Percentiles rank a stretch among this genome's conserved stretches.
Evolutionary conservation across 331 rosid genomes (phyloP).

Genomic region (Arachis monticola): DNA sequence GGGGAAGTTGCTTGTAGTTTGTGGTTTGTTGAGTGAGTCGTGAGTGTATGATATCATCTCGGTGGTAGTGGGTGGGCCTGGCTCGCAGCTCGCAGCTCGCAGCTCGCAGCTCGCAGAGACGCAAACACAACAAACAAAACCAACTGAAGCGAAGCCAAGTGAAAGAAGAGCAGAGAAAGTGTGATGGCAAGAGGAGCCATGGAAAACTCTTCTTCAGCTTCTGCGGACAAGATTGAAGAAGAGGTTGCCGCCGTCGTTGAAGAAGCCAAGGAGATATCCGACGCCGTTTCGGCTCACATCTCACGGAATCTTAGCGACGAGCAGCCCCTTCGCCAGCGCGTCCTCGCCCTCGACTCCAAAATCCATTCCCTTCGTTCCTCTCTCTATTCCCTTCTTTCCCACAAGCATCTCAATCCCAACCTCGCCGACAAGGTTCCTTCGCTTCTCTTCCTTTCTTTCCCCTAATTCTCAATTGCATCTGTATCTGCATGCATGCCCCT

Average conservation of each 20-base stretch:
- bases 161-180: not conserved
- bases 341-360: constrained; percentile 61
- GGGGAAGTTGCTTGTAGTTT: not conserved
- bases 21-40: not conserved
- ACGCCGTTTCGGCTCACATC: constrained; percentile 59
- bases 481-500: too few species aligned
- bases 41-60: not conserved
- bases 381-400: constrained; percentile 58
- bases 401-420: constrained; percentile 56
- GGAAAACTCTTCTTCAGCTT: constrained; percentile 36
- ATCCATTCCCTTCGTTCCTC: constrained; percentile 69
- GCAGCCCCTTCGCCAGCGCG: constrained; percentile 77
- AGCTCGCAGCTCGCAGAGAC: not conserved
- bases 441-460: too few species aligned
- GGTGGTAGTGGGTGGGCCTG: not conserved
- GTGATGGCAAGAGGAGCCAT: constrained; percentile 3
- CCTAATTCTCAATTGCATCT: not conserved
- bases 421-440: constrained; percentile 62
- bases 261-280: constrained; percentile 79
- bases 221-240: constrained; percentile 53
- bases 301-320: constrained; percentile 57
- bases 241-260: constrained; percentile 64
- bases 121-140: not conserved
- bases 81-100: too few species aligned
- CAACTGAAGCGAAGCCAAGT: too few species aligned